Base-by-base conservation (phyloP, 371 early-diverging fungal species). In the Rhizopus delemar region DNA sequence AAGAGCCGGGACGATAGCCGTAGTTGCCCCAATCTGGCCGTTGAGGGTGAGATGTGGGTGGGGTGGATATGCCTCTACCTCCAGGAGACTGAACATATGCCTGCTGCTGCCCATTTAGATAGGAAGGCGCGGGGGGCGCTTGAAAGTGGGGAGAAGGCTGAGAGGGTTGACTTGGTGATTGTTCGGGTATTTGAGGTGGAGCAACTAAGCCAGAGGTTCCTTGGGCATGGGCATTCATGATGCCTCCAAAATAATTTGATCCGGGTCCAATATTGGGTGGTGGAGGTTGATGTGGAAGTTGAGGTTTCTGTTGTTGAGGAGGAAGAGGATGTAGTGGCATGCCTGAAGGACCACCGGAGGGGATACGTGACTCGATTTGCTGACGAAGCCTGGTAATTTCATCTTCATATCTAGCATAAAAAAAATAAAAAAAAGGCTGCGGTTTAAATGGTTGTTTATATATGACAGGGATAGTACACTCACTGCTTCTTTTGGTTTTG, bases 401-500 rank as follows among this genome's bases (percentile, higher is more conserved):
- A 50, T 79, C 79, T 57, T 79, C 79, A 50, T 76, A 79, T 39
- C 80, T 80, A 22, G 22, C 22, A 22, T 22, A 22, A 22, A 22
- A 22, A 22, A 22, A 22, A 22, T 22, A 22, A 22, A 22, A 22
- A 22, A 22, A 22, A 22, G 22, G 22, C 22, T 22, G 22, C 22
- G 22, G 22, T 22, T 22, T 22, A 22, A 22, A 22, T 22, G 22
- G 22, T 2, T 22, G 22, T 22, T 22, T 33, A 38, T 33, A 48
- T 13, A 46, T 6, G 33, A 46, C 9, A 4, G 16, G 7, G 38
- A 49, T 35, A 38, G 0, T 9, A 31, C 5, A 68, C 77, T 56
- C 74, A 84, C 84, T 88, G 85, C 64, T 84, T 83, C 77, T 93
- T 92, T 51, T 91, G 84, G 39, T 78, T 80, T 57, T 84, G 82